Evolutionary conservation across 2,329 filamentous ascomycete genomes (phyloP), one percentile per base, ranked within the genome.

Genomic region (Penicillium fuscoglaucum): DNA sequence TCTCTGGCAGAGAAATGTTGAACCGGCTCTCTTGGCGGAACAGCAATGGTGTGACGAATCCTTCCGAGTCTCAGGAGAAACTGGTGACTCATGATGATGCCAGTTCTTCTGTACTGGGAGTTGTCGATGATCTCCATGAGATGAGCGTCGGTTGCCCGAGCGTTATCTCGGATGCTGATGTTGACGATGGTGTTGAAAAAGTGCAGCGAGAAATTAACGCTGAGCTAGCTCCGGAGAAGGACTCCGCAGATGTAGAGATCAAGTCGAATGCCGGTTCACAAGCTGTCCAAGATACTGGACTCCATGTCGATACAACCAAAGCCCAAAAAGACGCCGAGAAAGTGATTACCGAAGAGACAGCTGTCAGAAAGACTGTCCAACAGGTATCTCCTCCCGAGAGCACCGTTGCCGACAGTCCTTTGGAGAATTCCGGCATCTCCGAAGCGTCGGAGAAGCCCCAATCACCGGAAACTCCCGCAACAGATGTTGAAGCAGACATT

Each of bases 11-110:
- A 21, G 70, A 69, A 10, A 49, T 70, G 15, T 58, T 69, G 48
- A 69, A 64, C 46, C 64, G 63, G 29, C 46, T 69, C 6, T 74
- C 74, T 10, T 62, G 62, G 51, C 63, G 59, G 12, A 70, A 52
- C 46, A 62, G 61, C 10, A 58, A 59, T 33, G 52, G 45, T 13
- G 52, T 29, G 24, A 61, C 54, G 4, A 46, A 50, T 31, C 52
- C 53, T 31, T 76, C 76, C 1, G 68, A 76, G 31, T 61, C 63
- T 0, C 52, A 63, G 29, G 78, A 82, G 59, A 72, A 72, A 6
- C 62, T 78, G 15, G 68, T 71, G 13, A 55, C 57, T 7, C 44
- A 58, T 29, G 55, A 59, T 24, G 63, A 66, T 46, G 53, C 58
- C 15, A 61, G 63, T 19, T 69, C 69, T 2, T 74, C 72, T 6